A percentile compares a stretch with the other conserved stretches of the same genome.
Evolutionary conservation across 108 stramenopile species (phyloP).

Genomic region (Asterionellopsis glacialis): DNA sequence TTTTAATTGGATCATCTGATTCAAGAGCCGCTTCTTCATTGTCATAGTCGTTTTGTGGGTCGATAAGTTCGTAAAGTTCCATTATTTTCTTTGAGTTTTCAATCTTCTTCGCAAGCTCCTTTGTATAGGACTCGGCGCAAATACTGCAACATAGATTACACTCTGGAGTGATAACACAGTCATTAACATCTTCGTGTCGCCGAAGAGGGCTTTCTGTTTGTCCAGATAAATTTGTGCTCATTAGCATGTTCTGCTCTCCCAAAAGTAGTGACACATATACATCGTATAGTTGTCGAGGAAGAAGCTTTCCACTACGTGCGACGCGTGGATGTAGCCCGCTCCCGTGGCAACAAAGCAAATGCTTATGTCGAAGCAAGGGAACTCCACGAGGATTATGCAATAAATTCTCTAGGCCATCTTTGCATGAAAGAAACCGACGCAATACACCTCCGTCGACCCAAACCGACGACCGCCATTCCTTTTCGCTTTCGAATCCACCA

Average conservation of each 20-base stretch:
- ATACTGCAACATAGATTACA: slow-evolving; percentile 23
- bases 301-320: slow-evolving; percentile 54
- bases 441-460: slow-evolving; percentile 56
- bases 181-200: neutral
- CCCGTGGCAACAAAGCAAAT: slow-evolving; percentile 47
- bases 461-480: slow-evolving; percentile 4
- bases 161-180: slow-evolving; percentile 2
- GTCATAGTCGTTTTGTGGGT: slow-evolving; percentile 5
- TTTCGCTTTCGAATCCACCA: slow-evolving; percentile 3
- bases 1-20: slow-evolving; percentile 8
- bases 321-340: slow-evolving; percentile 38
- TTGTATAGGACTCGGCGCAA: slow-evolving; percentile 22
- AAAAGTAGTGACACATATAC: slow-evolving; percentile 25
- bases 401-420: slow-evolving; percentile 39
- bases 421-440: slow-evolving; percentile 46
- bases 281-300: slow-evolving; percentile 40
- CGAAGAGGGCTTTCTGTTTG: neutral
- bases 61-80: slow-evolving; percentile 20
- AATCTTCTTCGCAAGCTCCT: slow-evolving; percentile 16
- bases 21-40: slow-evolving; percentile 6
- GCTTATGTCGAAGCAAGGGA: slow-evolving; percentile 17
- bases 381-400: slow-evolving; percentile 12
- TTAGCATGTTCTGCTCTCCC: slow-evolving; percentile 18
- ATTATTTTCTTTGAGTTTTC: slow-evolving; percentile 9
- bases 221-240: slow-evolving; percentile 7